Conservation (phyloP, 768 basidiomycete genomes). For the Mrakia blollopis region DNA sequence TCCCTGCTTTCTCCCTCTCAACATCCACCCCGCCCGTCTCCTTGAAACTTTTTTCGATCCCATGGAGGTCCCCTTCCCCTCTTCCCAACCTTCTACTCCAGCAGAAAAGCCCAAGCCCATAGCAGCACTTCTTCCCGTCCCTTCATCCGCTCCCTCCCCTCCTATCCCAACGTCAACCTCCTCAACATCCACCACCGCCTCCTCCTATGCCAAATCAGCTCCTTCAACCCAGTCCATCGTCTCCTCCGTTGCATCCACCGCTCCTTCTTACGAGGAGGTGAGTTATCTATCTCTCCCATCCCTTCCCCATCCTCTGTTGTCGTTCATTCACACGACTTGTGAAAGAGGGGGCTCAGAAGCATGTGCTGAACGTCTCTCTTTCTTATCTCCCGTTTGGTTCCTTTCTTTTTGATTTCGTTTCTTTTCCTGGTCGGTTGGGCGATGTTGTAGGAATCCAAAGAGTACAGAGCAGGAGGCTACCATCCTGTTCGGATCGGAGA, state of each 20-base stretch:
- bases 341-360: background rate
- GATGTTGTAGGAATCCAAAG: conserved; percentile 52
- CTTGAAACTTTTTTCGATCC: no score
- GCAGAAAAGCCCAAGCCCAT: no score
- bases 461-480: conserved; percentile 59
- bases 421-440: no score
- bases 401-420: no score
- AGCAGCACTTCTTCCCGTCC: background rate
- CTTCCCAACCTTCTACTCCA: no score
- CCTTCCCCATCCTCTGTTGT: background rate
- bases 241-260: background rate
- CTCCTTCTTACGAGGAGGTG: conserved; percentile 25
- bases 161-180: background rate
- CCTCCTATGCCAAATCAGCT: background rate
- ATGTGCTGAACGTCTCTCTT: background rate
- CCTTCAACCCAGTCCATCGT: background rate
- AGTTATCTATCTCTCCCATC: background rate
- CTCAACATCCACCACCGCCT: background rate
- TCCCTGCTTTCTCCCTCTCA: no score
- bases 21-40: no score
- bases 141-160: background rate
- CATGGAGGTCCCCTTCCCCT: no score
- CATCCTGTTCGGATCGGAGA: conserved; percentile 73
- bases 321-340: background rate
- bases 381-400: background rate